Evolutionary conservation across 257 asterid genomes (phyloP).

Genomic region (Penstemon barbatus): DNA sequence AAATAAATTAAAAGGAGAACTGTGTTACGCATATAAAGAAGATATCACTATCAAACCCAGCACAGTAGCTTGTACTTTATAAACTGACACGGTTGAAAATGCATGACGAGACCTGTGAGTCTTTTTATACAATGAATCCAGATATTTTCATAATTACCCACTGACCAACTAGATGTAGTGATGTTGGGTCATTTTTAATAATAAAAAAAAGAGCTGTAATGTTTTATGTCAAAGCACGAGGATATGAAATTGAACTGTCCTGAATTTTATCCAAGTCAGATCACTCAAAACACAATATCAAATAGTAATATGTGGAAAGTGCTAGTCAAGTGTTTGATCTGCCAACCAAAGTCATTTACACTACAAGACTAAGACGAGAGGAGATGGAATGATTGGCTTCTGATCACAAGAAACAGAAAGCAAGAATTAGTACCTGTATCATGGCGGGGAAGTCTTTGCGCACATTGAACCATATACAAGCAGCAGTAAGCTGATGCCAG

Average conservation of each 20-base stretch:
- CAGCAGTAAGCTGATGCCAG: slow-evolving; percentile 76
- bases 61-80: slow-evolving; percentile 10
- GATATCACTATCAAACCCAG: neutral
- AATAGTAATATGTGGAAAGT: slow-evolving; percentile 1
- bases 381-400: slow-evolving; percentile 5
- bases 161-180: slow-evolving; percentile 13
- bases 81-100: slow-evolving; percentile 12
- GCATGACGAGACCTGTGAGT: slow-evolving; percentile 2
- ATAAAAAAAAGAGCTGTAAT: neutral
- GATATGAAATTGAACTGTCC: slow-evolving; percentile 18
- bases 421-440: slow-evolving; percentile 51
- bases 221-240: slow-evolving; percentile 15
- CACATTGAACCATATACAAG: slow-evolving; percentile 75
- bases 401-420: slow-evolving; percentile 12
- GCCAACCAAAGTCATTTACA: neutral
- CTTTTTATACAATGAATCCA: slow-evolving; percentile 1
- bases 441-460: slow-evolving; percentile 57
- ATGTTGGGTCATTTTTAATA: slow-evolving; percentile 7
- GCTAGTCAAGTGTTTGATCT: slow-evolving; percentile 21
- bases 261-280: slow-evolving; percentile 9
- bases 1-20: slow-evolving; percentile 5
- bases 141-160: neutral
- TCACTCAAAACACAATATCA: slow-evolving; percentile 14
- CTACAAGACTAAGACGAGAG: slow-evolving; percentile 8
- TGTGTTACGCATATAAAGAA: neutral